phyloP scores from a whole-genome alignment of 495 filamentous ascomycete species.

The Jackrogersella multiformis region DNA sequence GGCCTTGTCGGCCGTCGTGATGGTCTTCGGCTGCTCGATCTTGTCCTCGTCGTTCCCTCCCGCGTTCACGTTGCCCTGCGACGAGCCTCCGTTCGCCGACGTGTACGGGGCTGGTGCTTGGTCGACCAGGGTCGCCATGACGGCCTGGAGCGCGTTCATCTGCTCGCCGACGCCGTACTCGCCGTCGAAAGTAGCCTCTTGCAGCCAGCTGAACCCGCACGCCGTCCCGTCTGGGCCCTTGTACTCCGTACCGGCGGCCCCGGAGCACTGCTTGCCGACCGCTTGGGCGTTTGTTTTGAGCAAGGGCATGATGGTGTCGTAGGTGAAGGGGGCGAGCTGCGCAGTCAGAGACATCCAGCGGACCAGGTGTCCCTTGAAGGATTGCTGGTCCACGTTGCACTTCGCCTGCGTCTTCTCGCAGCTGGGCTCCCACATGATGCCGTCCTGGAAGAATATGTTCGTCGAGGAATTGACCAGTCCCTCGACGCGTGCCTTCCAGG shows the following conservation, averaged over 20 bases:
- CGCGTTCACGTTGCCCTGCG: conserved; percentile 68
- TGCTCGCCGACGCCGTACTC: conserved; percentile 65
- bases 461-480: conserved; percentile 60
- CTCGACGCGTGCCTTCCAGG: conserved; percentile 63
- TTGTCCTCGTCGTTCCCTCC: conserved; percentile 47
- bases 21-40: conserved; percentile 40
- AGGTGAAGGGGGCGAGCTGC: conserved; percentile 65
- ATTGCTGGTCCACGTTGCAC: conserved; percentile 77
- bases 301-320: conserved; percentile 60
- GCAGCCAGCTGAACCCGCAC: conserved; percentile 50
- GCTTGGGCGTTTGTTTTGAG: conserved; percentile 66
- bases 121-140: conserved; percentile 57
- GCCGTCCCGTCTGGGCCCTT: conserved; percentile 66
- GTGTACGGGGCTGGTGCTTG: conserved; percentile 59
- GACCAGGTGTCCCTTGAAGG: conserved; percentile 81
- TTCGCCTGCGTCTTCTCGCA: conserved; percentile 63
- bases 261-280: conserved; percentile 69
- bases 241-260: conserved; percentile 55
- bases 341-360: conserved; percentile 71
- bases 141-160: conserved; percentile 66
- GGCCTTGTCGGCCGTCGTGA: conserved; percentile 61
- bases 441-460: conserved; percentile 63
- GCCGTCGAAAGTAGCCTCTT: conserved; percentile 52
- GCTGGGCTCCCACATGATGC: conserved; percentile 63
- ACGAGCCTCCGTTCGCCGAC: conserved; percentile 68